A percentile compares a stretch with the other conserved stretches of the same genome.
Conservation (phyloP, 2,329 filamentous ascomycete genomes). For the Westerdykella sp. region DNA sequence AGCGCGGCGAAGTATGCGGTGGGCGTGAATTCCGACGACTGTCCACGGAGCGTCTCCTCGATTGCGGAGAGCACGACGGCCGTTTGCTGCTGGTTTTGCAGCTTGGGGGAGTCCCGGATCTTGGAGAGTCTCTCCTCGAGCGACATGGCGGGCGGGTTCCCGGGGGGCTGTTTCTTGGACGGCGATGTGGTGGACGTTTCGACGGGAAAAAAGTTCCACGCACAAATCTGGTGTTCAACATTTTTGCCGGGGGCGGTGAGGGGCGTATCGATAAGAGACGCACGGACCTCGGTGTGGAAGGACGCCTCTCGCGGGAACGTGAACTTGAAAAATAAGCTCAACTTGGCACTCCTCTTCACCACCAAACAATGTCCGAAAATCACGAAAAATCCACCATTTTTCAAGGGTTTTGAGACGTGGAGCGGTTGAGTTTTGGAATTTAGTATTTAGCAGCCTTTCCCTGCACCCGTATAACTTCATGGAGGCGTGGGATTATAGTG, state of each 20-base stretch:
- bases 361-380: too few relatives aligned
- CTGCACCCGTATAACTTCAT: too few relatives aligned
- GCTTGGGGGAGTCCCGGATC: constrained; percentile 85
- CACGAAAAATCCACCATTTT: too few relatives aligned
- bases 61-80: constrained; percentile 83
- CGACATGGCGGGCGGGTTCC: constrained; percentile 41
- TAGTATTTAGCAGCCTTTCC: too few relatives aligned
- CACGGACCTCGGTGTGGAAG: not conserved
- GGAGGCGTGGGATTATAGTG: too few relatives aligned
- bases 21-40: constrained; percentile 74
- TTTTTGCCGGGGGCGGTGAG: constrained; percentile 13
- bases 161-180: constrained; percentile 10
- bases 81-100: constrained; percentile 92
- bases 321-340: too few relatives aligned
- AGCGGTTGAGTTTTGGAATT: too few relatives aligned
- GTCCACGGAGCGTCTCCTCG: constrained; percentile 84
- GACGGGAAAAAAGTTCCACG: constrained; percentile 13
- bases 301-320: too few relatives aligned
- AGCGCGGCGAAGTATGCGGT: constrained; percentile 97
- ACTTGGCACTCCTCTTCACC: too few relatives aligned
- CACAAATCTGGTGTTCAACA: constrained; percentile 10
- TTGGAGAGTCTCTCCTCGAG: constrained; percentile 91
- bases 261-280: constrained; percentile 10
- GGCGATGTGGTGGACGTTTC: not conserved
- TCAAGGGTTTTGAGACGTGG: too few relatives aligned